Evolutionary conservation across 352 stramenopile species (phyloP), one percentile per base, ranked within the genome.

Genomic region (Globisporangium iwayamae): DNA sequence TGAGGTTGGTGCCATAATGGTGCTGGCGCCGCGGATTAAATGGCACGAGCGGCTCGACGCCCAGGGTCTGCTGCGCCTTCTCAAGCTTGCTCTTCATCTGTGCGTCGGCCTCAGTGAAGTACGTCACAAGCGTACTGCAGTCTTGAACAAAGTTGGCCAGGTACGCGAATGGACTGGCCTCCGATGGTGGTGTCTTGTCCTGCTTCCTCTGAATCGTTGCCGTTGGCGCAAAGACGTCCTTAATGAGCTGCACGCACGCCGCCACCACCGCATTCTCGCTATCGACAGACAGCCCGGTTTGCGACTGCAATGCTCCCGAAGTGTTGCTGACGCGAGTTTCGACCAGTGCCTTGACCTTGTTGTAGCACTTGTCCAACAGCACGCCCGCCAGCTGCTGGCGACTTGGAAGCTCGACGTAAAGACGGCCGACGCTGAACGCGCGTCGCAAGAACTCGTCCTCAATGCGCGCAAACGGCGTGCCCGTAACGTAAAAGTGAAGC

Each of bases 401-500:
- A 0, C 30, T 54, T 3, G 59, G 64, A 3, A 71, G 28, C 18
- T 22, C 30, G 8, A 51, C 39, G 18, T 20, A 1, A 25, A 20
- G n/a, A n/a, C 18, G 25, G 1, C 43, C 47, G 9, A 63, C 34
- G 13, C 28, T 50, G 47, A 76, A 63, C 22, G 62, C 65, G 10
- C 41, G 56, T 9, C 46, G 43, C n/a, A 79, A 38, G 20, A 70
- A 62, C 32, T 52, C 30, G 7, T 74, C 59, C 10, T 68, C 59
- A 1, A 64, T 58, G 50, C 55, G 34, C 6, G 7, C n/a, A 22
- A 70, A 56, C 13, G 65, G 47, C 10, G 60, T 20, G 38, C 51
- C 68, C 1, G 68, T 70, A 25, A 57, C 45, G 62, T 71, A 75
- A 16, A 75, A 65, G 65, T 75, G 66, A 62, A 78, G 72, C 14